Evolutionary conservation across 1,284 basidiomycete species (phyloP).

Genomic region (Puccinia sorghi): DNA sequence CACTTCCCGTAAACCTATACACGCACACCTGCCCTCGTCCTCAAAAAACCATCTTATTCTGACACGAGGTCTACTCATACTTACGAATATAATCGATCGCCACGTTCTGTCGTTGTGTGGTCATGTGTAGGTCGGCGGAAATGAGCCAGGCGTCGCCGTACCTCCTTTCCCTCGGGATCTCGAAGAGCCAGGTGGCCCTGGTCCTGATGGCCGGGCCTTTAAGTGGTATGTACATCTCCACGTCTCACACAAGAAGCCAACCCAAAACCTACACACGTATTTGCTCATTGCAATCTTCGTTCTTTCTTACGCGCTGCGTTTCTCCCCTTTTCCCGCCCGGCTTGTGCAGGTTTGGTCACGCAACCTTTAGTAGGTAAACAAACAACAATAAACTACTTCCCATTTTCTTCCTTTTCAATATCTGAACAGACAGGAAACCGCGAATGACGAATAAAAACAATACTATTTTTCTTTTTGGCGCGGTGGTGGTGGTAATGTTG

Average conservation of each 20-base stretch:
- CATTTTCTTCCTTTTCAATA: too few relatives aligned
- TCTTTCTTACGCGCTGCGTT: not conserved
- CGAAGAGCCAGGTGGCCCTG: conserved; percentile 55
- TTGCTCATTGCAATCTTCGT: too few relatives aligned
- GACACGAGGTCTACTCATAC: not conserved
- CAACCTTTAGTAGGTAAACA: conserved; percentile 58
- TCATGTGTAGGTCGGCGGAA: conserved; percentile 55
- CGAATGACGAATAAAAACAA: too few relatives aligned
- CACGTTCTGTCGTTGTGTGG: too few relatives aligned
- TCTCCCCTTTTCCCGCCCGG: too few relatives aligned
- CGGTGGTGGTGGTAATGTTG: conserved; percentile 26
- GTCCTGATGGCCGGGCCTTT: conserved; percentile 58
- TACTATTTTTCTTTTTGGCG: conserved; percentile 55
- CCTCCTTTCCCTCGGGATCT: conserved; percentile 57
- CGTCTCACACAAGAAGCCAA: too few relatives aligned
- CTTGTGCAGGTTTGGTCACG: conserved; percentile 51
- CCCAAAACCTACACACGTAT: too few relatives aligned
- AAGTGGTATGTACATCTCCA: conserved; percentile 52
- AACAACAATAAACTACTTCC: too few relatives aligned
- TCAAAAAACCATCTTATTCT: too few relatives aligned
- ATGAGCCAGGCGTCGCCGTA: conserved; percentile 57
- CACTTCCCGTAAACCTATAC: not conserved
- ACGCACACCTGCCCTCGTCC: not conserved
- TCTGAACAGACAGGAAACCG: too few relatives aligned
- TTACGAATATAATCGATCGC: not conserved